Evolutionary conservation across 2,329 filamentous ascomycete genomes (phyloP).

Genomic region (Scolecobasidium constrictum): DNA sequence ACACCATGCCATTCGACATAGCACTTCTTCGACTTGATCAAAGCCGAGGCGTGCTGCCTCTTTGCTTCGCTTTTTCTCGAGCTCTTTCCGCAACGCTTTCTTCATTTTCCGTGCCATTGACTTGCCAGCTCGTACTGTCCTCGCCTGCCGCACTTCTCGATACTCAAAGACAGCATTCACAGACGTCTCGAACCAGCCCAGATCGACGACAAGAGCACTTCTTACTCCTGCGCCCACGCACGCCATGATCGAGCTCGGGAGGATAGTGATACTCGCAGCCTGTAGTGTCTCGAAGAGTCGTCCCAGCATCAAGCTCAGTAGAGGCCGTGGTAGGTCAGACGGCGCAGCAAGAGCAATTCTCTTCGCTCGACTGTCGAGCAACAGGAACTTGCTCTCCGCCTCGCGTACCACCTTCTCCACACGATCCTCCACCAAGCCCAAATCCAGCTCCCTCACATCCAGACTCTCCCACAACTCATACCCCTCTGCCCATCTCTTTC

Average conservation of each 20-base stretch:
- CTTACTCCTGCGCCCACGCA: conserved; percentile 72
- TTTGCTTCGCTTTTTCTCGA: conserved; percentile 20
- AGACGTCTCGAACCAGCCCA: conserved; percentile 86
- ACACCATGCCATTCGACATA: conserved; percentile 71
- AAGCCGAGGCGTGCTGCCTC: conserved; percentile 37
- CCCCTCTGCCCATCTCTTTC: conserved; percentile 49
- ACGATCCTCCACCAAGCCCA: conserved; percentile 75
- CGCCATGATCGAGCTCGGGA: conserved; percentile 66
- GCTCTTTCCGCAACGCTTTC: conserved; percentile 43
- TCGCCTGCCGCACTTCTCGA: conserved; percentile 60
- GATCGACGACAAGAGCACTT: conserved; percentile 75
- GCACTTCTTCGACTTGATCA: conserved; percentile 71
- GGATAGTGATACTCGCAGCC: conserved; percentile 66
- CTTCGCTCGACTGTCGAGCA: conserved; percentile 64
- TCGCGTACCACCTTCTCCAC: conserved; percentile 74
- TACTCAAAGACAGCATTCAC: conserved; percentile 86
- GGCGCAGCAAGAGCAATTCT: conserved; percentile 67
- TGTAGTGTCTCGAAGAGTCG: conserved; percentile 75
- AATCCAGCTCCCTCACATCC: conserved; percentile 55
- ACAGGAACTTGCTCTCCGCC: conserved; percentile 65
- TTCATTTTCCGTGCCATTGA: conserved; percentile 60
- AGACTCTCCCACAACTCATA: conserved; percentile 65
- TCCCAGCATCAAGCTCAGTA: conserved; percentile 65
- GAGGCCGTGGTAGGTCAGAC: conserved; percentile 62
- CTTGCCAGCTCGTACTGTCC: conserved; percentile 66